These are phyloP conservation scores for Dimargaris xerosporica DNA, from an alignment of 192 early-diverging fungal genomes.

Conservation along the genomic window DNA sequence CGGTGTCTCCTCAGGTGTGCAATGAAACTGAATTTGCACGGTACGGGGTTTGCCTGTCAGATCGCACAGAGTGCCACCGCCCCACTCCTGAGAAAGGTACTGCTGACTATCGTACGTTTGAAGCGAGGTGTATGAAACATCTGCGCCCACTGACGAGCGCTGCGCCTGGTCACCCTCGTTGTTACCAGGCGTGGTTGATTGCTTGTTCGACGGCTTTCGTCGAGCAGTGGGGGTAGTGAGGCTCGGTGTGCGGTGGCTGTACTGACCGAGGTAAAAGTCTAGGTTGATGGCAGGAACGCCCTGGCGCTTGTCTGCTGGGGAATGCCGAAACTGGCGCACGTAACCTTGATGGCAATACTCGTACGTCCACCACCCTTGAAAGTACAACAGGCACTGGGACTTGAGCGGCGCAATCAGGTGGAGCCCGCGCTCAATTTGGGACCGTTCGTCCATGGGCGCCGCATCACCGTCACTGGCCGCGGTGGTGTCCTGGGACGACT, in stretches of 20 bases:
- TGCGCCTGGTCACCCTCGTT: slow-evolving; percentile 1
- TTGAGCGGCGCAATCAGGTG: slow-evolving; percentile 17
- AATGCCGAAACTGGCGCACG: slow-evolving; percentile 45
- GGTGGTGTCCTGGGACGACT: too few species aligned
- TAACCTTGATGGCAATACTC: slow-evolving; percentile 62
- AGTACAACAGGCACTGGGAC: slow-evolving; percentile 12
- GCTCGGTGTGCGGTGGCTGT: slow-evolving; percentile 18
- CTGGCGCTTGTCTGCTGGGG: slow-evolving; percentile 14
- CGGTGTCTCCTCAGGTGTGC: slow-evolving; percentile 38
- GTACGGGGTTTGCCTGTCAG: slow-evolving; percentile 47
- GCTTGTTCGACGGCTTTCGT: too few species aligned
- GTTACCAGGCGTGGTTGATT: slow-evolving; percentile 14
- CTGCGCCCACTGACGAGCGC: slow-evolving; percentile 2
- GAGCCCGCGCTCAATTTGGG: slow-evolving; percentile 34
- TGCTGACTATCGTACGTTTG: slow-evolving; percentile 28
- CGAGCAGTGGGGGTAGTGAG: slow-evolving; percentile 9
- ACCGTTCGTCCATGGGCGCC: slow-evolving; percentile 10
- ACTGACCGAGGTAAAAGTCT: slow-evolving; percentile 23
- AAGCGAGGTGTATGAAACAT: slow-evolving; percentile 21
- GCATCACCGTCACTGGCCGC: too few species aligned
- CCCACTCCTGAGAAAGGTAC: slow-evolving; percentile 57
- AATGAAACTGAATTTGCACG: slow-evolving; percentile 76
- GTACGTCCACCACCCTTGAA: slow-evolving; percentile 59
- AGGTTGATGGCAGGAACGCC: slow-evolving; percentile 20
- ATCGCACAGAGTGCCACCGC: slow-evolving; percentile 58